These are phyloP conservation scores for Tolypocladium pustulatum DNA, from an alignment of 2,329 filamentous ascomycete species.

Conservation along the genomic window DNA sequence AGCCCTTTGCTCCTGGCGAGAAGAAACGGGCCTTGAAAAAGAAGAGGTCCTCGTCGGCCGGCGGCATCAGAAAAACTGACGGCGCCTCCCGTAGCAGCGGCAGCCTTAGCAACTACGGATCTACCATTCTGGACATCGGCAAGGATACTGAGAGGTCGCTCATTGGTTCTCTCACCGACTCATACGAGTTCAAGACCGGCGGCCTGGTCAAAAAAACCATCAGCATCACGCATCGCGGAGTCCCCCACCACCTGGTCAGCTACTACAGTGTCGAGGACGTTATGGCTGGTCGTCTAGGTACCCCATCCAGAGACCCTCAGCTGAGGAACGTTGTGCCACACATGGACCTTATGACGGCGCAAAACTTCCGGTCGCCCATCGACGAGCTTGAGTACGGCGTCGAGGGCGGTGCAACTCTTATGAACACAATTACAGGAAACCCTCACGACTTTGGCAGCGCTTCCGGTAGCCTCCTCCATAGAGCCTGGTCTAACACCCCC, in stretches of 20 bases:
- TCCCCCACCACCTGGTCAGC: constrained; percentile 76
- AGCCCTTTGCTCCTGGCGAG: constrained; percentile 69
- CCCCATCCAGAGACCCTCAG: constrained; percentile 40
- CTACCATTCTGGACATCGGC: constrained; percentile 1
- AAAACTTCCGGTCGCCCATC: constrained; percentile 57
- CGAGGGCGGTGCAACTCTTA: constrained; percentile 5
- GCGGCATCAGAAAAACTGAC: constrained; percentile 25
- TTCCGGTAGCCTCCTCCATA: constrained; percentile 11
- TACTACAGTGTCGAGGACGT: constrained; percentile 82
- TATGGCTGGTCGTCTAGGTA: constrained; percentile 44
- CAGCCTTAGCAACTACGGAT: constrained; percentile 4
- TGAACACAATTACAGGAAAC: constrained; percentile 3
- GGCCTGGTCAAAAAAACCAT: constrained; percentile 91
- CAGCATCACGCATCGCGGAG: constrained; percentile 62
- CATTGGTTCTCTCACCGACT: constrained; percentile 79
- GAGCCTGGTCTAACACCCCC: constrained; percentile 13
- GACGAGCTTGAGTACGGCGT: constrained; percentile 41
- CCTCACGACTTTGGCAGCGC: constrained; percentile 5
- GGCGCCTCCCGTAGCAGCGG: constrained; percentile 13
- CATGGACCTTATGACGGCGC: constrained; percentile 44
- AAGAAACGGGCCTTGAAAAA: constrained; percentile 78
- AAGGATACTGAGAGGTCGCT: constrained; percentile 32
- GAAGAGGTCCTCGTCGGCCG: constrained; percentile 28
- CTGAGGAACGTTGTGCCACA: constrained; percentile 39
- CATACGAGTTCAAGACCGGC: constrained; percentile 73